Evolutionary conservation across 192 early-diverging fungal species (phyloP).

Genomic region (Phycomyces nitens): DNA sequence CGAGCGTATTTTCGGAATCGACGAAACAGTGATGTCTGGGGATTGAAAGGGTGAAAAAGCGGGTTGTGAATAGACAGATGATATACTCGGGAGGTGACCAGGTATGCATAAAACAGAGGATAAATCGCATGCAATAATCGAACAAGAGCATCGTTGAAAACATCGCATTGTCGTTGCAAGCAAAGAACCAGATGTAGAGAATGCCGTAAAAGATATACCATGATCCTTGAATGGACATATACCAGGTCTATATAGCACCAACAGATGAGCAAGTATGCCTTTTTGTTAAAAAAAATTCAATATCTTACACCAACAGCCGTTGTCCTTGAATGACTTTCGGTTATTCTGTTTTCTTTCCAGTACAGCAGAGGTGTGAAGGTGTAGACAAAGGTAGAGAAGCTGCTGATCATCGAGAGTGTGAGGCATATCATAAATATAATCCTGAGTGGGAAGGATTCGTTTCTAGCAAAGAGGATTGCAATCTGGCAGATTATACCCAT

Average conservation of each 20-base stretch:
- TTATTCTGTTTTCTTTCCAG: neutral
- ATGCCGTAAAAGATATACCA: neutral
- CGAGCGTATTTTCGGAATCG: too few species aligned
- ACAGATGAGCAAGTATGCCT: neutral
- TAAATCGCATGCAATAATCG: neutral
- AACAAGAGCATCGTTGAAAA: neutral
- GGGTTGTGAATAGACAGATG: neutral
- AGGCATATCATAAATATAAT: neutral
- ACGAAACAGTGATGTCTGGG: too few species aligned
- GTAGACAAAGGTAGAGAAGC: neutral
- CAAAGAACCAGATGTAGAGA: conserved; percentile 5
- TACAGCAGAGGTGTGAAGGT: neutral
- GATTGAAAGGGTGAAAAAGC: too few species aligned
- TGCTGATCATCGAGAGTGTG: neutral
- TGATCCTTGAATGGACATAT: neutral
- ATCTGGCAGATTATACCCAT: neutral
- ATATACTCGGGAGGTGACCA: neutral
- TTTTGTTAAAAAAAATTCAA: too few species aligned
- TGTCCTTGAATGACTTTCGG: neutral
- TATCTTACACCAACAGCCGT: conserved; percentile 1
- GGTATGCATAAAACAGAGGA: conserved; percentile 2
- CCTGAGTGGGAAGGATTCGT: neutral
- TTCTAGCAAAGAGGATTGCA: neutral
- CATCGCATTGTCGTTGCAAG: neutral
- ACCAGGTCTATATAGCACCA: neutral